Percentiles rank a stretch among this genome's conserved stretches.
phyloP scores from a whole-genome alignment of 768 basidiomycete species.

The Tulasnella sp. region DNA sequence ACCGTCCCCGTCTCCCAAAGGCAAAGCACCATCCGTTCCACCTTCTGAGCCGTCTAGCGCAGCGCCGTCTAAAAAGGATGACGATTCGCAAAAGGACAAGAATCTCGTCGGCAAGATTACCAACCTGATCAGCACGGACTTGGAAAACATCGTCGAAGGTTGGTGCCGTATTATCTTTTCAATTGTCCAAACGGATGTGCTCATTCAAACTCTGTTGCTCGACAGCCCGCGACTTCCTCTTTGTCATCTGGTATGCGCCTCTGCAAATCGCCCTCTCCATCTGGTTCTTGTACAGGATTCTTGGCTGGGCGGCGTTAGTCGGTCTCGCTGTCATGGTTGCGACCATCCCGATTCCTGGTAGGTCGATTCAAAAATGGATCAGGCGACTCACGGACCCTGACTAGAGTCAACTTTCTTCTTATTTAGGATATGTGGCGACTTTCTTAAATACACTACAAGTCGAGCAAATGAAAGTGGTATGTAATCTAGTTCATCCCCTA shows the following conservation, averaged over 20 bases:
- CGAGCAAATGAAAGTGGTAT: slow-evolving; percentile 54
- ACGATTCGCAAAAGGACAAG: slow-evolving; percentile 41
- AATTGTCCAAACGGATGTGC: not conserved
- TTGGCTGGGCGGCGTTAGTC: slow-evolving; percentile 63
- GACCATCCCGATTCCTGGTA: slow-evolving; percentile 62
- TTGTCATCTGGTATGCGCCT: slow-evolving; percentile 48
- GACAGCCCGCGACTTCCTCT: slow-evolving; percentile 44
- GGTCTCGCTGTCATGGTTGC: slow-evolving; percentile 59
- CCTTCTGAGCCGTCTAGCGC: not conserved
- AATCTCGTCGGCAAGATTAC: slow-evolving; percentile 77
- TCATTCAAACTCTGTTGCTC: not conserved
- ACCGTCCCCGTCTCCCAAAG: slow-evolving; percentile 1
- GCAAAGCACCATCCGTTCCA: not conserved
- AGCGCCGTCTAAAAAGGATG: slow-evolving; percentile 12
- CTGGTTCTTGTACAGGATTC: slow-evolving; percentile 51
- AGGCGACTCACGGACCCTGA: not conserved
- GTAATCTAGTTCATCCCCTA: slow-evolving; percentile 13
- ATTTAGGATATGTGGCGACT: slow-evolving; percentile 51
- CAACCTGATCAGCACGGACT: slow-evolving; percentile 72
- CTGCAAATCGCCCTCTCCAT: slow-evolving; percentile 50
- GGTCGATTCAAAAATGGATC: not conserved
- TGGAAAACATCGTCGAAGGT: slow-evolving; percentile 48
- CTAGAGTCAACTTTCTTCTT: not conserved
- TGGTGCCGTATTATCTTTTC: not conserved
- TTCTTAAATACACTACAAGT: slow-evolving; percentile 54